Evolutionary conservation across 805 yeast species (phyloP).

Genomic region (Suhomyces faveliae): DNA sequence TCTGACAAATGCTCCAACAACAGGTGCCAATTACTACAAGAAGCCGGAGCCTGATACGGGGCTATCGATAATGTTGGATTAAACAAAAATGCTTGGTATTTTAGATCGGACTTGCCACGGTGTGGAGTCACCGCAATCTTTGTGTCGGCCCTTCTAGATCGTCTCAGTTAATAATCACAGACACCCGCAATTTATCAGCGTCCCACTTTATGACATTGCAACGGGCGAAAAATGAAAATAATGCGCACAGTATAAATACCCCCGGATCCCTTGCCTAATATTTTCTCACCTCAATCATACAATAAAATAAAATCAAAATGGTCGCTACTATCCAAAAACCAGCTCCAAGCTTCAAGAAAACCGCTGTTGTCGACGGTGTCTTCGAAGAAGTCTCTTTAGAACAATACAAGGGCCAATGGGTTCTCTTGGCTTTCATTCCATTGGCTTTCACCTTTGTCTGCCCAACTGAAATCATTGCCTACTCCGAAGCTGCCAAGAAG

Average conservation of each 20-base stretch:
- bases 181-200: conserved; percentile 7
- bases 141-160: background rate
- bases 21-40: too few species aligned
- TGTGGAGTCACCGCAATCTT: too few species aligned
- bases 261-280: background rate
- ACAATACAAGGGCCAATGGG: conserved; percentile 98
- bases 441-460: conserved; percentile 99
- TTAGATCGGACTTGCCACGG: too few species aligned
- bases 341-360: conserved; percentile 94
- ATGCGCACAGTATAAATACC: conserved; percentile 5
- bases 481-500: conserved; percentile 91
- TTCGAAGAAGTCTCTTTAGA: conserved; percentile 95
- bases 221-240: background rate
- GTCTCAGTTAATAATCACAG: conserved; percentile 9
- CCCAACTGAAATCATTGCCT: conserved; percentile 99
- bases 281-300: background rate
- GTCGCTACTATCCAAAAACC: conserved; percentile 89
- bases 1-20: too few species aligned
- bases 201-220: background rate
- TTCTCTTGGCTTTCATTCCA: conserved; percentile 93
- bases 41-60: too few species aligned
- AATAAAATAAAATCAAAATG: conserved; percentile 48
- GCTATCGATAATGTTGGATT: too few species aligned
- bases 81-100: too few species aligned
- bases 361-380: conserved; percentile 95